A percentile compares a stretch with the other conserved stretches of the same genome.
These are phyloP conservation scores for Aureobasidium sp. DNA, from an alignment of 2,329 filamentous ascomycete species.

Conservation along the genomic window DNA sequence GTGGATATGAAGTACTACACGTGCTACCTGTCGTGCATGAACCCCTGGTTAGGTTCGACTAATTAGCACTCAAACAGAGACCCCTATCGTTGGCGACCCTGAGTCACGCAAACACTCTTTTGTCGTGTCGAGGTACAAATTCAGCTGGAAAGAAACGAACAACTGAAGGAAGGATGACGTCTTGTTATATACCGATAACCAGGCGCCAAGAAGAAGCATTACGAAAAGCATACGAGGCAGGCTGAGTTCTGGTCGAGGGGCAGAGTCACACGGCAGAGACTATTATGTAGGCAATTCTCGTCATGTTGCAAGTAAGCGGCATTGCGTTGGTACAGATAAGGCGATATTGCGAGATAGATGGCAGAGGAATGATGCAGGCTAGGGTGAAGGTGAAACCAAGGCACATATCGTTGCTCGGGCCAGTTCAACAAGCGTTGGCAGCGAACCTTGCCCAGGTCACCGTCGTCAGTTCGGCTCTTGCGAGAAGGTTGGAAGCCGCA, in stretches of 20 bases:
- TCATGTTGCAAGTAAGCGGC: not conserved
- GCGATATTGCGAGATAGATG: not conserved
- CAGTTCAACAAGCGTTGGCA: not conserved
- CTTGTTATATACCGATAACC: not conserved
- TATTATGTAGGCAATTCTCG: not conserved
- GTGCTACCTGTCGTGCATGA: slow-evolving; percentile 1
- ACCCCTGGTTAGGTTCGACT: not conserved
- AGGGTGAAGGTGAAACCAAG: not conserved
- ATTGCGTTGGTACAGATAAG: not conserved
- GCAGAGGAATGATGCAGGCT: not conserved
- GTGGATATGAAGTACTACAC: not conserved
- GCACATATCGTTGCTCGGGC: not conserved
- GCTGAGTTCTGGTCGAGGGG: not conserved
- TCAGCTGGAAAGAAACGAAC: not conserved
- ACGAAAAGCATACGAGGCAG: slow-evolving; percentile 1
- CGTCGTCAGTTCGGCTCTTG: not conserved
- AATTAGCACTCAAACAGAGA: not conserved
- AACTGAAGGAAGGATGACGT: not conserved
- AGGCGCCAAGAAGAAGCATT: not conserved
- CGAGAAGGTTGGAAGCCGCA: not conserved
- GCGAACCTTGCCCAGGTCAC: not conserved
- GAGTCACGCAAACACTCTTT: not conserved
- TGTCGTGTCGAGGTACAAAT: not conserved
- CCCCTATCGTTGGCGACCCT: not conserved
- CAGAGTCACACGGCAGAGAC: not conserved